These are phyloP conservation scores for Flaveria bidentis DNA, from an alignment of 129 eudicot species.

Conservation along the genomic window DNA sequence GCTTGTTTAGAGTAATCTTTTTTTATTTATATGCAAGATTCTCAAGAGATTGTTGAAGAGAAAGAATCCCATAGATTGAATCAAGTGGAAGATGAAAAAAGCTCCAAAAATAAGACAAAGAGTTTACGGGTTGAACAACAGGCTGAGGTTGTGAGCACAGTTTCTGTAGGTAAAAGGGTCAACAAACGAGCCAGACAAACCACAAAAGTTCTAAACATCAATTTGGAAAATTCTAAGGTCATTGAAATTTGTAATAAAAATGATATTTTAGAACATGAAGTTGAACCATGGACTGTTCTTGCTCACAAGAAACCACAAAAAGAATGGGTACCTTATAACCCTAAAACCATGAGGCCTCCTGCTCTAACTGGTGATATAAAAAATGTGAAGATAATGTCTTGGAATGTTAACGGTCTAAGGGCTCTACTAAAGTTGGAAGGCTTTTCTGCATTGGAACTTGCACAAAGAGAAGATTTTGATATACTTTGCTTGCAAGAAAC, in stretches of 20 bases:
- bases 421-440: conserved; percentile 73
- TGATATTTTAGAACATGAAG: conserved; percentile 38
- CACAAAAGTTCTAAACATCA: conserved; percentile 12
- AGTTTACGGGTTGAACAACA: conserved; percentile 26
- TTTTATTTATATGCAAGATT: conserved; percentile 25
- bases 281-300: conserved; percentile 91
- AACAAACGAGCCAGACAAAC: conserved; percentile 40
- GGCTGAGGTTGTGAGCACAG: conserved; percentile 18
- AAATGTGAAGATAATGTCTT: conserved; percentile 77
- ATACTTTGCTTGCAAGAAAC: conserved; percentile 97
- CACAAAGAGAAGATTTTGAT: conserved; percentile 91
- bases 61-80: conserved; percentile 25
- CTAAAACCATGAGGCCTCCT: conserved; percentile 82
- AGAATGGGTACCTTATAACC: conserved; percentile 88
- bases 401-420: conserved; percentile 97
- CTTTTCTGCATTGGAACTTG: conserved; percentile 70
- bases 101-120: conserved; percentile 50
- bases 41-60: conserved; percentile 36
- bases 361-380: conserved; percentile 53
- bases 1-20: conserved; percentile 15
- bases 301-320: conserved; percentile 96
- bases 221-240: conserved; percentile 19
- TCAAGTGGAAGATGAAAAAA: conserved; percentile 29
- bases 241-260: conserved; percentile 31
- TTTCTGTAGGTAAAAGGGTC: conserved; percentile 38